Conservation (phyloP, 495 filamentous ascomycete species). For the Arthonia radiata region DNA sequence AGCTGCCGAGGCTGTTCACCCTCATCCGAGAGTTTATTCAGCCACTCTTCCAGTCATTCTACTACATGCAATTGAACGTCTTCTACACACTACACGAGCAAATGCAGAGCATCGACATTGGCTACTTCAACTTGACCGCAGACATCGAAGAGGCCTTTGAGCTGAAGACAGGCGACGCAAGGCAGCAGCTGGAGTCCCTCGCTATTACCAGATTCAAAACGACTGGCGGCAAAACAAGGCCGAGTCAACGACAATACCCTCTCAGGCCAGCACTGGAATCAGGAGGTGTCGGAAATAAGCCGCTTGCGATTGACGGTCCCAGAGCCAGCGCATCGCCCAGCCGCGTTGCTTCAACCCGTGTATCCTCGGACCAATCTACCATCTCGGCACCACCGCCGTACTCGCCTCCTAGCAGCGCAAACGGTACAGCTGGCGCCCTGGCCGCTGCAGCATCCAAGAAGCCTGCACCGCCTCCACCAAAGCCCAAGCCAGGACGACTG, state of each 20-base stretch:
- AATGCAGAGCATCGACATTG: slow-evolving; percentile 91
- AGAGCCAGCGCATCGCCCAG: too few relatives aligned
- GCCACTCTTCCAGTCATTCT: slow-evolving; percentile 95
- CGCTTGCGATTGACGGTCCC: too few relatives aligned
- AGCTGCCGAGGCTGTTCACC: slow-evolving; percentile 74
- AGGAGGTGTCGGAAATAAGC: too few relatives aligned
- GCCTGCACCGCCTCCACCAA: slow-evolving; percentile 69
- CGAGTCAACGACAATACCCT: slow-evolving; percentile 20
- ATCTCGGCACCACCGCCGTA: too few relatives aligned
- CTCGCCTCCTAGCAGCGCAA: slow-evolving; percentile 9
- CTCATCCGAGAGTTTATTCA: slow-evolving; percentile 95
- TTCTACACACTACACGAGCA: slow-evolving; percentile 96
- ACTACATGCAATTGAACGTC: slow-evolving; percentile 99
- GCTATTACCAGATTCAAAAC: slow-evolving; percentile 75
- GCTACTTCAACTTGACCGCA: slow-evolving; percentile 79
- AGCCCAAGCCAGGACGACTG: slow-evolving; percentile 63
- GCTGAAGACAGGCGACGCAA: slow-evolving; percentile 61
- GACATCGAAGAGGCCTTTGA: slow-evolving; percentile 82
- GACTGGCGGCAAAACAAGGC: slow-evolving; percentile 37
- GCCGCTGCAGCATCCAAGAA: slow-evolving; percentile 56
- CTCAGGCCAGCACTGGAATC: slow-evolving; percentile 18
- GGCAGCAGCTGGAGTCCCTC: slow-evolving; percentile 60
- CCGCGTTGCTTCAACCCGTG: too few relatives aligned
- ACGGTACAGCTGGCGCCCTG: neutral
- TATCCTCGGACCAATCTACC: too few relatives aligned